Evolutionary conservation across 2,329 filamentous ascomycete species (phyloP), one percentile per base, ranked within the genome.

Genomic region (Aspergillus jensenii): DNA sequence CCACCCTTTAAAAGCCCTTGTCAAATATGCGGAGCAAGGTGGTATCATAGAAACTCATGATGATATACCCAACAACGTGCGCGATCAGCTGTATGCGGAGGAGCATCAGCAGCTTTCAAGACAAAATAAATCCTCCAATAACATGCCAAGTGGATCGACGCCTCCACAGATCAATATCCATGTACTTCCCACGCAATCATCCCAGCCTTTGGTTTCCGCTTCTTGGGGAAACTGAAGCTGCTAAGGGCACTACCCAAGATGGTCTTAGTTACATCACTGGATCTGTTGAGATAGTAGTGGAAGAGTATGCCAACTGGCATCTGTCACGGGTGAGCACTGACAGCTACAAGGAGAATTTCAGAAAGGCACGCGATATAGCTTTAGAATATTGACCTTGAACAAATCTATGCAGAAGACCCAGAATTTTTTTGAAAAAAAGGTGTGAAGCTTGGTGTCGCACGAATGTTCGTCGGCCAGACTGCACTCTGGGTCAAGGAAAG

Each of bases 1-100:
- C 19, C 63, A 67, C 50, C 65, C 73, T 56, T 59, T 74, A 11
- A 72, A 62, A 60, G 60, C 43, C 31, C 63, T 75, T 53, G 56
- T 74, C 33, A 62, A 60, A 41, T 66, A 67, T 59, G 63, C 68
- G 39, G 52, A 70, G 46, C n/a, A 61, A 7, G 51, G 60, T 14
- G n/a, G n/a, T n/a, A 48, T 55, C 23, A 41, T 62, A 4, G 53
- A 62, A 12, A 53, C 31, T 31, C 51, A 64, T 44, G 27, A 64
- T 35, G 55, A 62, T 48, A 33, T 62, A 46, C 59, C 59, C 33
- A 37, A 59, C 12, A 27, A 15, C 15, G 33, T 58, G 12, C 55
- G 52, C 8, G 60, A 62, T 23, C 44, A 54, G n/a, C 48, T 60
- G 19, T 60, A 60, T 45, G 41, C 33, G 15, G 55, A 58, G 67